Evolutionary conservation across 1,284 basidiomycete species (phyloP).

Genomic region (Xerocomus nothofagi): DNA sequence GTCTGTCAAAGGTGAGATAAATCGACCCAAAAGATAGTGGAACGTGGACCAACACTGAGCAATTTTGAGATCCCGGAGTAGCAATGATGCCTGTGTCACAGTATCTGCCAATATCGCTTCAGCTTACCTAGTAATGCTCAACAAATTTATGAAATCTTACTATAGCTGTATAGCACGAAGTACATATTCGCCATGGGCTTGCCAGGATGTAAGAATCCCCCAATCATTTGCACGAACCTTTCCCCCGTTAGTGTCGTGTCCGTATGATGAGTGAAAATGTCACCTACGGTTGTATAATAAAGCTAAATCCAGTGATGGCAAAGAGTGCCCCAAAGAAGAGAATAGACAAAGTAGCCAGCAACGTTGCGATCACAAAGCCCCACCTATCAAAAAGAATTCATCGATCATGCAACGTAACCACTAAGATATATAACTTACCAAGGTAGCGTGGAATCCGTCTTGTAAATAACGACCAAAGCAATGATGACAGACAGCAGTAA

Average conservation of each 20-base stretch:
- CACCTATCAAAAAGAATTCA: constrained; percentile 11
- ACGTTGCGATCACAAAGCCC: constrained; percentile 41
- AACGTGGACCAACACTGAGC: constrained; percentile 46
- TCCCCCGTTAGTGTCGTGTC: not conserved
- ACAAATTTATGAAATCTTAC: constrained; percentile 17
- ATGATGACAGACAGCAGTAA: constrained; percentile 41
- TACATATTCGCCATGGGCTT: constrained; percentile 59
- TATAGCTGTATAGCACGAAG: constrained; percentile 56
- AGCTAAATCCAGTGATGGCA: constrained; percentile 56
- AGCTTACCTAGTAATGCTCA: not conserved
- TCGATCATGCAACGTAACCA: not conserved
- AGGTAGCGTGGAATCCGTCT: constrained; percentile 49
- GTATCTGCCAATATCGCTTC: constrained; percentile 36
- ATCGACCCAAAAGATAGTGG: not conserved
- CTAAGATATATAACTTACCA: constrained; percentile 40
- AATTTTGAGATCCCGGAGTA: constrained; percentile 57
- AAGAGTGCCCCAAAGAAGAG: constrained; percentile 49
- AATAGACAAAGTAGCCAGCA: constrained; percentile 45
- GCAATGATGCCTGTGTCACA: constrained; percentile 43
- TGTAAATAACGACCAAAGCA: constrained; percentile 48
- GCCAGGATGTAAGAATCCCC: constrained; percentile 60
- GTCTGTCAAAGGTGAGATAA: constrained; percentile 24
- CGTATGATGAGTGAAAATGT: constrained; percentile 41
- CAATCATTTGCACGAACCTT: constrained; percentile 56
- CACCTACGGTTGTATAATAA: constrained; percentile 27